A percentile compares a stretch with the other conserved stretches of the same genome.
Conservation (phyloP, 1,284 basidiomycete species). For the Puccinia novopanici region DNA sequence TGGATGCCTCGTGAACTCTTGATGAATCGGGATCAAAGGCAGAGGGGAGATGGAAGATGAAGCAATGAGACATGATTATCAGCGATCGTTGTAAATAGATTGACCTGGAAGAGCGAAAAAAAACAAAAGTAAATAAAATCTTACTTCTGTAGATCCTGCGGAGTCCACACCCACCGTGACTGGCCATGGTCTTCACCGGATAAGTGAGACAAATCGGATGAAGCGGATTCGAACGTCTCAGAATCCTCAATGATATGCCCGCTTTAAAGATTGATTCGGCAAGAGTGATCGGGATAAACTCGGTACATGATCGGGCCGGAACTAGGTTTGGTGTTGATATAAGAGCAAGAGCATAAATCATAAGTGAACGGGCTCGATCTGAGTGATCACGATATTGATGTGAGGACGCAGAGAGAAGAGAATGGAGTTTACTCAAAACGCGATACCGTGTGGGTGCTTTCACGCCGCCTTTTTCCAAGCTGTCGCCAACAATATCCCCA, state of each 20-base stretch:
- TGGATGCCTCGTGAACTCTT: conserved; percentile 12
- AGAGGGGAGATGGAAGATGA: too few relatives aligned
- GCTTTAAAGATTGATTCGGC: conserved; percentile 46
- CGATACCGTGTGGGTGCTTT: conserved; percentile 9
- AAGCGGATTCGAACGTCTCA: conserved; percentile 27
- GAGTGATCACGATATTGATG: background rate
- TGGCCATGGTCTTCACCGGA: conserved; percentile 25
- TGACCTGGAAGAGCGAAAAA: background rate
- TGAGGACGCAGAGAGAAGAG: background rate
- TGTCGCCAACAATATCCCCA: background rate
- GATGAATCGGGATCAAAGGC: background rate
- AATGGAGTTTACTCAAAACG: conserved; percentile 28
- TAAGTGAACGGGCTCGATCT: background rate
- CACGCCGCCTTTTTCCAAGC: background rate
- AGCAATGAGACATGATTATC: background rate
- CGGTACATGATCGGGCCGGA: conserved; percentile 32
- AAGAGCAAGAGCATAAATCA: background rate
- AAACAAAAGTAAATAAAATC: background rate
- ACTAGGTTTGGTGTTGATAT: conserved; percentile 2
- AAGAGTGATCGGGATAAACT: conserved; percentile 33
- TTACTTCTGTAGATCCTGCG: conserved; percentile 35
- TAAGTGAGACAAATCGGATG: conserved; percentile 38
- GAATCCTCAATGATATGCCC: conserved; percentile 41
- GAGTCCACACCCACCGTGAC: conserved; percentile 43
- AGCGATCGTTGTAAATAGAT: background rate